Evolutionary conservation across 768 basidiomycete genomes (phyloP).

Genomic region (Hortiboletus flavorubellus): DNA sequence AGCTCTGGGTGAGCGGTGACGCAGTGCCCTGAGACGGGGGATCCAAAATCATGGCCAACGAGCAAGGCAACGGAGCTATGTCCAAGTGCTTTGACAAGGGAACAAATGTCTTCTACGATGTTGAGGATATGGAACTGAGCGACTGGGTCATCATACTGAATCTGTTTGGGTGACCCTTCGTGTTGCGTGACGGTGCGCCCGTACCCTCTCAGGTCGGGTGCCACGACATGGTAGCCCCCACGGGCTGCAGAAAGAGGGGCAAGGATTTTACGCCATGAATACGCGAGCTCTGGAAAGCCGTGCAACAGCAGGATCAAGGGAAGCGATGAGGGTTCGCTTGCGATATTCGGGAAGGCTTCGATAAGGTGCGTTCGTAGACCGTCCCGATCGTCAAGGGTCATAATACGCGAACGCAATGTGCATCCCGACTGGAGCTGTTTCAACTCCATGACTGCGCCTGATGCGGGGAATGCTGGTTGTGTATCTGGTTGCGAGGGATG

Average conservation of each 20-base stretch:
- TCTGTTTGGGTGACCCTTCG: conserved; percentile 11
- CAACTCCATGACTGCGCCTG: conserved; percentile 14
- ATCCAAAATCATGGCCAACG: conserved; percentile 62
- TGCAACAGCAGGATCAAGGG: conserved; percentile 58
- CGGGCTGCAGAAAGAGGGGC: conserved; percentile 41
- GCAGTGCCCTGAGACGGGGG: conserved; percentile 49
- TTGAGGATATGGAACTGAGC: conserved; percentile 49
- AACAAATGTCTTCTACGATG: conserved; percentile 48
- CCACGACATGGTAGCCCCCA: conserved; percentile 56
- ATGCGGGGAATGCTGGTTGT: background rate
- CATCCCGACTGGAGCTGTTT: conserved; percentile 30
- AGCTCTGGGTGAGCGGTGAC: conserved; percentile 54
- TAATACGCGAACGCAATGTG: conserved; percentile 33
- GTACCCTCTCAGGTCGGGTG: conserved; percentile 58
- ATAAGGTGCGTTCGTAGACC: conserved; percentile 42
- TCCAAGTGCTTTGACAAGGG: conserved; percentile 50
- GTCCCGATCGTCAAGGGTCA: conserved; percentile 47
- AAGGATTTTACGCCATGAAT: conserved; percentile 62
- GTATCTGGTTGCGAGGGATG: background rate
- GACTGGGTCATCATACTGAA: conserved; percentile 48
- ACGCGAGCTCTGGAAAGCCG: conserved; percentile 65
- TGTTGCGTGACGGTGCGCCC: conserved; percentile 39
- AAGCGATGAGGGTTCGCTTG: conserved; percentile 20
- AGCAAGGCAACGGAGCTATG: conserved; percentile 45
- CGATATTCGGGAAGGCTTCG: conserved; percentile 38